Evolutionary conservation across 208 protist genomes (phyloP).

Genomic region (Acanthamoeba rhysodes): DNA sequence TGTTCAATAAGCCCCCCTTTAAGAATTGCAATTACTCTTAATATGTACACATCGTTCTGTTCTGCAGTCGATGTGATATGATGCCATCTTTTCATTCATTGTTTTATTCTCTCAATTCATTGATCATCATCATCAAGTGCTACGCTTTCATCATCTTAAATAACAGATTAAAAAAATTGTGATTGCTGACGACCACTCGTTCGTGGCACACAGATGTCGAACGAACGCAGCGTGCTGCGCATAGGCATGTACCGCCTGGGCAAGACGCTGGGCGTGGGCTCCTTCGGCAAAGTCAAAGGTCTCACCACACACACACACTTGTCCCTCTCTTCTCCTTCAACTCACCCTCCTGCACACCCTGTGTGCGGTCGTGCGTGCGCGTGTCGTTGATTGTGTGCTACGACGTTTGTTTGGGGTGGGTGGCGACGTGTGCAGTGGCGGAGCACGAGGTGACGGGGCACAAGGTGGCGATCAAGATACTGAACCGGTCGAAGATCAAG

Average conservation of each 20-base stretch:
- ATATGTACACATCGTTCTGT: too few relatives aligned
- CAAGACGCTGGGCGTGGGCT: slow-evolving; percentile 99
- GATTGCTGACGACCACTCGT: too few relatives aligned
- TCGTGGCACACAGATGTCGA: not conserved
- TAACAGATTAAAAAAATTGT: too few relatives aligned
- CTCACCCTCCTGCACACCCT: too few relatives aligned
- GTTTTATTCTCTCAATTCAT: too few relatives aligned
- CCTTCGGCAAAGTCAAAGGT: slow-evolving; percentile 99
- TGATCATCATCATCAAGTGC: too few relatives aligned
- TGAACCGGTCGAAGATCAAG: slow-evolving; percentile 99
- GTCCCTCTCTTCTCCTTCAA: not conserved
- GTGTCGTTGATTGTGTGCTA: too few relatives aligned
- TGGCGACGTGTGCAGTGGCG: slow-evolving; percentile 3
- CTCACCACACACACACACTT: not conserved
- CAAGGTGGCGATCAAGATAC: slow-evolving; percentile 99
- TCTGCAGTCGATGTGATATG: too few relatives aligned
- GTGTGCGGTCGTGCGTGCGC: not conserved
- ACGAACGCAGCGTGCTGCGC: slow-evolving; percentile 18
- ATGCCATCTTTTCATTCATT: too few relatives aligned
- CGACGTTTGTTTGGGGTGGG: not conserved
- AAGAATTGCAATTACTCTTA: too few relatives aligned
- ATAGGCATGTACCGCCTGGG: slow-evolving; percentile 98
- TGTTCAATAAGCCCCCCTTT: too few relatives aligned
- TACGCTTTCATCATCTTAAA: too few relatives aligned
- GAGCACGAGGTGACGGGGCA: slow-evolving; percentile 96